Evolutionary conservation across 495 filamentous ascomycete genomes (phyloP).

Genomic region (Apodospora peruviana): DNA sequence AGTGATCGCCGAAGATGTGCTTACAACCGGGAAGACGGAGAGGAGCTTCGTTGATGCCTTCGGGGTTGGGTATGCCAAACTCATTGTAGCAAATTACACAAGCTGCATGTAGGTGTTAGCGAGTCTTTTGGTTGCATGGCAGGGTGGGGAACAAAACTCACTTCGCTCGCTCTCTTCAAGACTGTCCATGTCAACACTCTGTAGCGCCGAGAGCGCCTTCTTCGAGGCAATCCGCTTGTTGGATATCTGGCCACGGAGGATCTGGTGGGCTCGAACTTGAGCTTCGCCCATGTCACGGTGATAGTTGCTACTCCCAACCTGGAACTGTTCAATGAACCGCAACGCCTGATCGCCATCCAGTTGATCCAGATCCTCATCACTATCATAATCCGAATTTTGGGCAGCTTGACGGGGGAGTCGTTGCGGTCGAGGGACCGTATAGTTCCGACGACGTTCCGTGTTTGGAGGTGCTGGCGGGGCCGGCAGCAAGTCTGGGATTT

Average conservation of each 20-base stretch:
- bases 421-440: conserved; percentile 1
- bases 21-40: conserved; percentile 51
- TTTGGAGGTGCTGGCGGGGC: background rate
- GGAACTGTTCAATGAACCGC: conserved; percentile 17
- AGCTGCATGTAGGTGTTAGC: conserved; percentile 20
- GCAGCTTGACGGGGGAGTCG: conserved; percentile 2
- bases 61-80: conserved; percentile 44
- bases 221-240: conserved; percentile 42
- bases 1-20: conserved; percentile 54
- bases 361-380: conserved; percentile 20
- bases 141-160: conserved; percentile 26
- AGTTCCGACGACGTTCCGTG: conserved; percentile 7
- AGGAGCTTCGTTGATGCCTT: conserved; percentile 45
- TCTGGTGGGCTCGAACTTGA: conserved; percentile 29
- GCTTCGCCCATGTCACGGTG: conserved; percentile 18
- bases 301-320: background rate
- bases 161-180: conserved; percentile 42
- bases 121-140: background rate
- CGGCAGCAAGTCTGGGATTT: background rate
- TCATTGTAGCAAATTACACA: conserved; percentile 57
- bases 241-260: conserved; percentile 31
- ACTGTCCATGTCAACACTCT: conserved; percentile 35
- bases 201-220: conserved; percentile 38
- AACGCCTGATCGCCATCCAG: conserved; percentile 18
- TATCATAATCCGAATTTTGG: conserved; percentile 16